Evolutionary conservation across 331 rosid genomes (phyloP), one percentile per base, ranked within the genome.

Genomic region (Pyrus hybrid): DNA sequence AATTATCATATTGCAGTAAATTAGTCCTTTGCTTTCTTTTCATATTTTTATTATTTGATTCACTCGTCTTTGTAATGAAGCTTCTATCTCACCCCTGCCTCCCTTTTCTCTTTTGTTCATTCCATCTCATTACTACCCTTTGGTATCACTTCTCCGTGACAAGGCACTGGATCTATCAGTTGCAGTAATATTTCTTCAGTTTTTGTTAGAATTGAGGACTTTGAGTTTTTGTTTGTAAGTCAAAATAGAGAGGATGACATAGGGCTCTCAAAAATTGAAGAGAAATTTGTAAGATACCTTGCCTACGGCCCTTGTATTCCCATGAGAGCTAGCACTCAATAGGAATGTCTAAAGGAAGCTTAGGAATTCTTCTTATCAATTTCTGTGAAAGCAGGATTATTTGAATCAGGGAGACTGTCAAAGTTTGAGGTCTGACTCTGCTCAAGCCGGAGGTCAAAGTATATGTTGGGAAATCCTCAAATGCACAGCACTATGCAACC

Each of bases 1-100:
- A 33, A 74, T 68, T 80, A 57, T 80, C 71, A 67, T 10, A 65
- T 72, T 85, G 68, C 72, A 25, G 68, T 80, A 79, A 63, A 77
- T 60, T 56, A 64, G 6, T 56, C 12, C n/a, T 35, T 18, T 71
- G 41, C 54, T 65, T 23, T 25, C 8, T 17, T 26, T 21, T 62
- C 17, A 22, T 33, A 25, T 4, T 21, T 58, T 9, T 11, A 29
- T 33, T 64, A 53, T 29, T 5, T 63, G 28, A 69, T 43, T 30
- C 30, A 3, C 23, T 63, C 33, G 33, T 57, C 33, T 33, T 60
- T 8, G 67, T 57, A 32, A 33, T 22, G 17, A 29, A 29, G 43
- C 68, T 63, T 17, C 45, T 12, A 13, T 25, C 43, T 30, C 68
- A 16, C 43, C 20, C 20, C 29, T 17, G 23, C 32, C 43, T 62